These are phyloP conservation scores for Extremus antarcticus DNA, from an alignment of 495 filamentous ascomycete species.

Conservation along the genomic window DNA sequence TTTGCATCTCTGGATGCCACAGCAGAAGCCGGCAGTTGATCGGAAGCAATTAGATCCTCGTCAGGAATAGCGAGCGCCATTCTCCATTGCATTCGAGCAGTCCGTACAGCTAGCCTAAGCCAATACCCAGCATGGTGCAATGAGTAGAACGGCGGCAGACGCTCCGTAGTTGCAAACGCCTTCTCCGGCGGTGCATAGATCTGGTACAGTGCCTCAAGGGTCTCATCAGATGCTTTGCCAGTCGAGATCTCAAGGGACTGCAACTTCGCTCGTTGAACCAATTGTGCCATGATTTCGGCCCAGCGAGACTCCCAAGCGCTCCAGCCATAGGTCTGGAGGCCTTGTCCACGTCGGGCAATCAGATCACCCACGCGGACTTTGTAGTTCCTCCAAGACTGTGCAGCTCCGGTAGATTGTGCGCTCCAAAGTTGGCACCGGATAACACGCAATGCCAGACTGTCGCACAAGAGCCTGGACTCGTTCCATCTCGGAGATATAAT, in stretches of 20 bases:
- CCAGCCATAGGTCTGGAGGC: constrained; percentile 75
- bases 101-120: constrained; percentile 58
- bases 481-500: constrained; percentile 81
- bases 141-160: constrained; percentile 62
- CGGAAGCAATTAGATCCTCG: constrained; percentile 60
- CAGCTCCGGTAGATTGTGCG: constrained; percentile 61
- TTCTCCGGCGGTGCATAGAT: constrained; percentile 62
- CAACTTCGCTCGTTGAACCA: constrained; percentile 37
- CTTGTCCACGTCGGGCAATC: constrained; percentile 69
- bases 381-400: constrained; percentile 65
- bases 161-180: constrained; percentile 48
- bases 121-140: constrained; percentile 87
- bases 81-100: constrained; percentile 46
- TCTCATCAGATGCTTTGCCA: neutral
- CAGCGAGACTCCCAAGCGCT: constrained; percentile 79
- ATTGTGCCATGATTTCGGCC: constrained; percentile 68
- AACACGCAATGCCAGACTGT: constrained; percentile 65
- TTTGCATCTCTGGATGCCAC: constrained; percentile 54
- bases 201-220: neutral
- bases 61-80: constrained; percentile 59
- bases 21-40: constrained; percentile 55
- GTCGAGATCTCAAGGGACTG: neutral
- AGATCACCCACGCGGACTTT: constrained; percentile 58
- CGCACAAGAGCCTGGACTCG: constrained; percentile 69
- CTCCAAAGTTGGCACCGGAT: constrained; percentile 70